Evolutionary conservation across 176 grass and related monocot species (phyloP).

Genomic region (Carex kokanica): DNA sequence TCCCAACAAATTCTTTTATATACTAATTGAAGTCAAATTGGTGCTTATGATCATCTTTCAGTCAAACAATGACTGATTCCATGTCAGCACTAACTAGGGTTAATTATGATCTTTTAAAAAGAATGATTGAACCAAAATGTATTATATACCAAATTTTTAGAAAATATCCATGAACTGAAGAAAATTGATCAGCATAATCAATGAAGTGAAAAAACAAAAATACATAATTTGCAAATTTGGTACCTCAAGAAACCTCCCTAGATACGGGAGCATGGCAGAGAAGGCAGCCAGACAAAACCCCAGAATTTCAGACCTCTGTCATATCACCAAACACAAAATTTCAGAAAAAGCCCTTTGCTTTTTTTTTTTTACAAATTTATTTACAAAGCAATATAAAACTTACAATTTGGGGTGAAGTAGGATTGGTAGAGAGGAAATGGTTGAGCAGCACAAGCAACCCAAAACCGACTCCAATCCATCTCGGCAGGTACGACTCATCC

Average conservation of each 20-base stretch:
- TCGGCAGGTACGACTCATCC: slow-evolving; percentile 81
- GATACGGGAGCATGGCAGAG: slow-evolving; percentile 71
- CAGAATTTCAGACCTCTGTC: slow-evolving; percentile 69
- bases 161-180: not conserved
- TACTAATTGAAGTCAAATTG: too few species aligned
- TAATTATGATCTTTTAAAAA: not conserved
- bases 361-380: too few species aligned
- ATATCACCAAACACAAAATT: slow-evolving; percentile 7
- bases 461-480: slow-evolving; percentile 71
- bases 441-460: slow-evolving; percentile 76
- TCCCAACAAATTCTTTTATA: too few species aligned
- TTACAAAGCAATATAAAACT: slow-evolving; percentile 4
- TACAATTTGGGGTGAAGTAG: slow-evolving; percentile 65
- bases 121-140: not conserved
- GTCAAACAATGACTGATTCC: not conserved
- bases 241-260: slow-evolving; percentile 88
- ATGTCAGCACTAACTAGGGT: not conserved
- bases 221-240: not conserved
- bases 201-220: not conserved
- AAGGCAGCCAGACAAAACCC: slow-evolving; percentile 76
- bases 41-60: not conserved
- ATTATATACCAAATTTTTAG: not conserved
- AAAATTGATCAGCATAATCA: not conserved
- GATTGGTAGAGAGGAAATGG: slow-evolving; percentile 61
- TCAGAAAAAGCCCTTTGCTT: not conserved